Conservation (phyloP, 2,329 filamentous ascomycete species). For the Botrytis hyacinthi region DNA sequence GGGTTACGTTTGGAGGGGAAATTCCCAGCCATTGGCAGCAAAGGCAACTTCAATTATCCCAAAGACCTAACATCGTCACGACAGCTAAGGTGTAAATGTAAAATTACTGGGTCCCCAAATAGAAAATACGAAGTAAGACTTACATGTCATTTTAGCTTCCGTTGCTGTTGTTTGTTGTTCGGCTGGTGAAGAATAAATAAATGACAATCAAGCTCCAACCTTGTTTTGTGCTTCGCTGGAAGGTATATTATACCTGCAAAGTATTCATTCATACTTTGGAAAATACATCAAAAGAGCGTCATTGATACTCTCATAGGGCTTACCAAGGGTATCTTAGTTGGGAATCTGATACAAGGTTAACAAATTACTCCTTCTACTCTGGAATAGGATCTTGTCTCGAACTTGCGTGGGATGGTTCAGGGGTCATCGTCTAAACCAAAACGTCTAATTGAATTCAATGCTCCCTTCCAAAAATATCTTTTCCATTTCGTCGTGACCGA, state of each 20-base stretch:
- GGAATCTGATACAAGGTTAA: not conserved
- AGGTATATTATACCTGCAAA: not conserved
- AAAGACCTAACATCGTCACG: not conserved
- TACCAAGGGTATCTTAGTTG: not conserved
- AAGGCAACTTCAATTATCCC: not conserved
- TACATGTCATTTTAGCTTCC: not conserved
- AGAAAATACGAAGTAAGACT: not conserved
- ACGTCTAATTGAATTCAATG: not conserved
- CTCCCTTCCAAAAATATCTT: not conserved
- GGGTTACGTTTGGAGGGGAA: conserved; percentile 5
- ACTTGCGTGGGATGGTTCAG: not conserved
- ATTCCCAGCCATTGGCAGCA: not conserved
- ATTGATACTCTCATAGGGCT: not conserved
- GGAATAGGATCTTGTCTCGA: not conserved
- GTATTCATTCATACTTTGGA: not conserved
- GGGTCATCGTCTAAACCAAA: not conserved
- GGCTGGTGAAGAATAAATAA: not conserved
- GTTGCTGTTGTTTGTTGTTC: not conserved
- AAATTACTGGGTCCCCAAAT: not conserved
- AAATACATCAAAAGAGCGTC: not conserved
- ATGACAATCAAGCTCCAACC: not conserved
- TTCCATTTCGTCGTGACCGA: not conserved
- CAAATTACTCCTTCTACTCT: not conserved
- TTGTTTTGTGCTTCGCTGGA: not conserved
- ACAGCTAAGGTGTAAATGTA: not conserved